These are phyloP conservation scores for Vigna radiata DNA, from an alignment of 306 rosid species.

Conservation along the genomic window DNA sequence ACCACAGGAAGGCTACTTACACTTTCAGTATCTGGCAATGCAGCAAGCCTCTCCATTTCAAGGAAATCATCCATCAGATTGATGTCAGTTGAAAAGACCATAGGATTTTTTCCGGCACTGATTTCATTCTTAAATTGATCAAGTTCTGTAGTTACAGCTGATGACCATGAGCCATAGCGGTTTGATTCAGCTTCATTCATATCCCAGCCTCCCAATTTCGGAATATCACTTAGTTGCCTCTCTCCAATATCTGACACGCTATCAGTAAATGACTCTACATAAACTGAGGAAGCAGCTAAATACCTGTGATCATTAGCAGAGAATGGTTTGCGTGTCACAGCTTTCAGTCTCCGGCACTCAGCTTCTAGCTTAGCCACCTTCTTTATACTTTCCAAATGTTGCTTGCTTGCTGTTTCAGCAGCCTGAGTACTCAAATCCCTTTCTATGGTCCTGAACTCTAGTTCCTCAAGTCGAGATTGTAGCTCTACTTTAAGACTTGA, in stretches of 20 bases:
- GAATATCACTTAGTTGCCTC: slow-evolving; percentile 47
- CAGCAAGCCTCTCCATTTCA: slow-evolving; percentile 80
- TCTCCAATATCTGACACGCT: slow-evolving; percentile 64
- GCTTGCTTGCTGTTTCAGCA: slow-evolving; percentile 77
- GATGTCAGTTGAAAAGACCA: slow-evolving; percentile 59
- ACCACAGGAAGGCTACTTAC: slow-evolving; percentile 42
- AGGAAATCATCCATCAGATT: slow-evolving; percentile 79
- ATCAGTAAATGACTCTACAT: slow-evolving; percentile 58
- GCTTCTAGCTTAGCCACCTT: slow-evolving; percentile 76
- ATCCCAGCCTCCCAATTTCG: slow-evolving; percentile 47
- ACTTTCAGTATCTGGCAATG: slow-evolving; percentile 56
- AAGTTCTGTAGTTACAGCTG: slow-evolving; percentile 49
- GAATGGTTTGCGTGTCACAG: slow-evolving; percentile 51
- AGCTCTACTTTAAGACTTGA: slow-evolving; percentile 57
- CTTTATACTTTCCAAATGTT: slow-evolving; percentile 66
- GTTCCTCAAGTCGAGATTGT: slow-evolving; percentile 59
- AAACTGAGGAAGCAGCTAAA: slow-evolving; percentile 50
- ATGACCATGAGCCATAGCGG: slow-evolving; percentile 47
- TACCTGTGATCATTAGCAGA: slow-evolving; percentile 51
- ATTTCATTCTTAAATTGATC: slow-evolving; percentile 48
- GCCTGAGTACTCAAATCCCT: slow-evolving; percentile 72
- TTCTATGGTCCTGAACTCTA: slow-evolving; percentile 59
- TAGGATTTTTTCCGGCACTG: slow-evolving; percentile 39
- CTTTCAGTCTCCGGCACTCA: slow-evolving; percentile 65
- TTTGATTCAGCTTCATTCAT: slow-evolving; percentile 46